Percentiles rank a stretch among this genome's conserved stretches.
Conservation (phyloP, 257 asterid genomes). For the Capsicum chinense region DNA sequence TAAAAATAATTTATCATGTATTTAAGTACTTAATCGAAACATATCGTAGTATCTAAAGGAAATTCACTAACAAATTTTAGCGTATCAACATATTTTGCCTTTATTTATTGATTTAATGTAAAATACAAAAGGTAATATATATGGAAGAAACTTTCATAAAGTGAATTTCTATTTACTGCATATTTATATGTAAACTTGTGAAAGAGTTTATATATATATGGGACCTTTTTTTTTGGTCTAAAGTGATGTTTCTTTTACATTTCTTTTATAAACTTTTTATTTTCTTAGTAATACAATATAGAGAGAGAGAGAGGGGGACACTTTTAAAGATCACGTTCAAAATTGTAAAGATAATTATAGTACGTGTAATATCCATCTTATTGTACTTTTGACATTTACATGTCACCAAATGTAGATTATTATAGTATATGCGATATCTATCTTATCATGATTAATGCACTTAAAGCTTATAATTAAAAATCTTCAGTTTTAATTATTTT, state of each 20-base stretch:
- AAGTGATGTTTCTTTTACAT: not conserved
- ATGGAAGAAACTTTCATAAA: conserved; percentile 8
- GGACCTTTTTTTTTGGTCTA: not conserved
- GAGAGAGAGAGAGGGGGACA: not conserved
- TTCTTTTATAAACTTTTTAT: not conserved
- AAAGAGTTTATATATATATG: not conserved
- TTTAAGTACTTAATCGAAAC: too few species aligned
- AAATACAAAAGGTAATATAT: not conserved
- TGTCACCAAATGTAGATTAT: not conserved
- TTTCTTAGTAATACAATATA: not conserved
- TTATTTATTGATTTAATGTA: too few species aligned
- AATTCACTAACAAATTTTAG: too few species aligned
- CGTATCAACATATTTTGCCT: too few species aligned
- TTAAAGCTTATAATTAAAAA: not conserved
- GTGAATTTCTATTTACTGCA: not conserved
- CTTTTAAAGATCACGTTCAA: not conserved
- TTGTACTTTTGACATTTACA: not conserved
- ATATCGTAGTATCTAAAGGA: too few species aligned
- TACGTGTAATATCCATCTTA: not conserved
- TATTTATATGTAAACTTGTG: not conserved
- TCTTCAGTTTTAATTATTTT: too few species aligned
- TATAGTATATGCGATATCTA: not conserved
- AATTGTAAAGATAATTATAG: not conserved
- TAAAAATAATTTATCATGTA: too few species aligned
- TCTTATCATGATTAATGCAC: not conserved